phyloP scores from a whole-genome alignment of 2,329 filamentous ascomycete genomes.

The Nemania diffusa region DNA sequence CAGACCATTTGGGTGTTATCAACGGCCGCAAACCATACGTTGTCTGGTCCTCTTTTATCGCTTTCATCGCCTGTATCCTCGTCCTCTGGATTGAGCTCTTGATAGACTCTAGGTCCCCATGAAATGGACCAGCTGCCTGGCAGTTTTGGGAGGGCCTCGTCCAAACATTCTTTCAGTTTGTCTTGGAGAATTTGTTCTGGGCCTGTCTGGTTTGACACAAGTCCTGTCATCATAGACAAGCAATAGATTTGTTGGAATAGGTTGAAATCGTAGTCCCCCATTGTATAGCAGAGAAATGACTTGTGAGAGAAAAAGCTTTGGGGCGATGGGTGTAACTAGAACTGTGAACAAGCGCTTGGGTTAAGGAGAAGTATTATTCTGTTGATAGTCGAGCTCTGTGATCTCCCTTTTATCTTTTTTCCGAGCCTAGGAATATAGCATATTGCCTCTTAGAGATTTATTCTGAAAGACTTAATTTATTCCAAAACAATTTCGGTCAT shows the following conservation, averaged over 20 bases:
- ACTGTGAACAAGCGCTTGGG: no score
- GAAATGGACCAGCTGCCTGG: slow-evolving; percentile 13
- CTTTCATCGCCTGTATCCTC: no score
- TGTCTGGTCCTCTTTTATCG: slow-evolving; percentile 4
- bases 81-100: no score
- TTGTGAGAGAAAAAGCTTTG: no score
- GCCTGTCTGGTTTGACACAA: background rate
- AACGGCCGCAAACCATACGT: slow-evolving; percentile 18
- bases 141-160: background rate
- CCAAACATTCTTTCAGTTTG: background rate
- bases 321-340: no score
- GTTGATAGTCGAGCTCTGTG: no score
- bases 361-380: no score
- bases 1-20: slow-evolving; percentile 15
- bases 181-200: background rate
- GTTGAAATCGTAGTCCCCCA: slow-evolving; percentile 6
- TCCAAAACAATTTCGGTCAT: no score
- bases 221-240: slow-evolving; percentile 2
- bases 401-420: no score
- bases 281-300: slow-evolving; percentile 1
- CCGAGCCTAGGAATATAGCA: no score
- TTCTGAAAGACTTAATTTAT: no score
- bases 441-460: no score
- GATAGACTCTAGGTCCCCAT: slow-evolving; percentile 19
- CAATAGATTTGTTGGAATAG: slow-evolving; percentile 22